Conservation (phyloP, 2,329 filamentous ascomycete species). For the Aspergillus aculeatus region DNA sequence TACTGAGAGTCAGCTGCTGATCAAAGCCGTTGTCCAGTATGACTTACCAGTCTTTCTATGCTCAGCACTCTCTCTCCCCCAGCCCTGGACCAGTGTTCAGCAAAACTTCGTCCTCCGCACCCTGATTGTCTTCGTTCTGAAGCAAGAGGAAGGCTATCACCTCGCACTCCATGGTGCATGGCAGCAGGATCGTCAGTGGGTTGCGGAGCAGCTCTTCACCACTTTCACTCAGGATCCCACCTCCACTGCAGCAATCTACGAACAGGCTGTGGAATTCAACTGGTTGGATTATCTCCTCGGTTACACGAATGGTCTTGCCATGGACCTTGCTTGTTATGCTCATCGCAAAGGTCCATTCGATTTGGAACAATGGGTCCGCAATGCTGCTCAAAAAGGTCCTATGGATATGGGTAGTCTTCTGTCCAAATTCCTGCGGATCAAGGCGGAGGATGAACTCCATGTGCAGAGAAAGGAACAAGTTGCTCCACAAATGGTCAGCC, state of each 20-base stretch:
- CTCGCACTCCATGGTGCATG: slow-evolving; percentile 90
- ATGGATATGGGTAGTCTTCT: slow-evolving; percentile 69
- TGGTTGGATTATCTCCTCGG: slow-evolving; percentile 83
- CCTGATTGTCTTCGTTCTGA: slow-evolving; percentile 80
- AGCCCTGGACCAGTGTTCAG: slow-evolving; percentile 50
- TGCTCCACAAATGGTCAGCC: slow-evolving; percentile 66
- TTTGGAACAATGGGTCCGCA: slow-evolving; percentile 75
- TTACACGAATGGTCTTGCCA: slow-evolving; percentile 76
- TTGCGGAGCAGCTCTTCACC: slow-evolving; percentile 75
- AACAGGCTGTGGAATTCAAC: slow-evolving; percentile 75
- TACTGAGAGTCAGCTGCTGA: slow-evolving; percentile 57
- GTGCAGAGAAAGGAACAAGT: slow-evolving; percentile 69
- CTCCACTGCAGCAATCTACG: slow-evolving; percentile 67
- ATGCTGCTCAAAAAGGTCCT: slow-evolving; percentile 63
- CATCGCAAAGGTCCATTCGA: slow-evolving; percentile 80
- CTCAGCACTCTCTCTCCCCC: slow-evolving; percentile 49
- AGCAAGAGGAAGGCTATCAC: slow-evolving; percentile 73
- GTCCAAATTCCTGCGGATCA: slow-evolving; percentile 77
- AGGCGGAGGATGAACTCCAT: slow-evolving; percentile 75
- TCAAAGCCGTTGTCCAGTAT: slow-evolving; percentile 59
- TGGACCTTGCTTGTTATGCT: slow-evolving; percentile 82
- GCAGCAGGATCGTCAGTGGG: slow-evolving; percentile 86
- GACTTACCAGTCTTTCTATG: slow-evolving; percentile 52
- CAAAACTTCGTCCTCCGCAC: slow-evolving; percentile 50
- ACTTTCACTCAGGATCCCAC: slow-evolving; percentile 69